phyloP scores from a whole-genome alignment of 1,139 yeast species.

The Debaryomyces fabryi region DNA sequence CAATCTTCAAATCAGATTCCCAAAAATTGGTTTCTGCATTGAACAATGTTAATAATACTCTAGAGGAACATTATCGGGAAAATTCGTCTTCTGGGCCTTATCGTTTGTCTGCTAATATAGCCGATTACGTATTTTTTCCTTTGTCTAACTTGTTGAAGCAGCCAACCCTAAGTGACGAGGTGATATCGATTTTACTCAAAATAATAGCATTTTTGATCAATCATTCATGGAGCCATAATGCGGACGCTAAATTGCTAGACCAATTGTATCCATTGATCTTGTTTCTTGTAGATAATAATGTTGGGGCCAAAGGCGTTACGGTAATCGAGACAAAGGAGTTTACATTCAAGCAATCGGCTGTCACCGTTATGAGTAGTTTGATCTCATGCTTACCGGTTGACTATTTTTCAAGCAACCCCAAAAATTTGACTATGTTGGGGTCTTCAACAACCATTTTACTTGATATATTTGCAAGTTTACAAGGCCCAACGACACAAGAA shows the following conservation, averaged over 20 bases:
- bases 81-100: slow-evolving; percentile 20
- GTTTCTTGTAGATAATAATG: slow-evolving; percentile 13
- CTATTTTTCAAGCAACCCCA: slow-evolving; percentile 23
- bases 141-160: slow-evolving; percentile 37
- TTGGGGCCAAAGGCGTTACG: slow-evolving; percentile 1
- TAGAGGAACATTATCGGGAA: slow-evolving; percentile 21
- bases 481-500: slow-evolving; percentile 20
- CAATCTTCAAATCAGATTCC: slow-evolving; percentile 17
- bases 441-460: slow-evolving; percentile 28
- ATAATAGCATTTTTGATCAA: slow-evolving; percentile 33
- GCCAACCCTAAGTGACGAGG: slow-evolving; percentile 23
- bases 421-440: slow-evolving; percentile 31
- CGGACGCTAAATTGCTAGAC: slow-evolving; percentile 30
- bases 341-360: slow-evolving; percentile 25
- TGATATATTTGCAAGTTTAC: slow-evolving; percentile 17
- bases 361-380: slow-evolving; percentile 21
- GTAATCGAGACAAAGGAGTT: slow-evolving; percentile 11
- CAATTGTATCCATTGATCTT: slow-evolving; percentile 40
- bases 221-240: slow-evolving; percentile 36
- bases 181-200: slow-evolving; percentile 26
- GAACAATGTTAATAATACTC: slow-evolving; percentile 10
- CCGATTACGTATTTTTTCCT: slow-evolving; percentile 49
- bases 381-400: slow-evolving; percentile 21
- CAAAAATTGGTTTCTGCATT: slow-evolving; percentile 16
- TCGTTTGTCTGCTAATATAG: slow-evolving; percentile 33